Evolutionary conservation across 1,284 basidiomycete genomes (phyloP).

Genomic region (Exobasidium cylindrosporum): DNA sequence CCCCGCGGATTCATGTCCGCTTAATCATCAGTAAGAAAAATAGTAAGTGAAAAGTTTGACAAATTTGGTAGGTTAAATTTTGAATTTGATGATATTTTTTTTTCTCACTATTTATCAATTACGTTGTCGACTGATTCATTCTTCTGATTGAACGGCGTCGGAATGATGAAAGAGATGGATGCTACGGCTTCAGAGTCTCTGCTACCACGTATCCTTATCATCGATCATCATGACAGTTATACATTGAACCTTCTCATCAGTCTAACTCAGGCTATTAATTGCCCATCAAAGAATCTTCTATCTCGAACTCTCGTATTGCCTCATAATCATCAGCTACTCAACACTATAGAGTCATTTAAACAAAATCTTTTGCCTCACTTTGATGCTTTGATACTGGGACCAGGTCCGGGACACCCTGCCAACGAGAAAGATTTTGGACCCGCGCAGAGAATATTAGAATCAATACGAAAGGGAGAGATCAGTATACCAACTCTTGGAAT

Average conservation of each 20-base stretch:
- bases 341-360: neutral
- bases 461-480: constrained; percentile 15
- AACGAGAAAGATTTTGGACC: constrained; percentile 43
- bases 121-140: no score
- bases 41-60: no score
- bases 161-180: neutral
- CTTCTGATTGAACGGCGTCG: no score
- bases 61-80: no score
- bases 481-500: constrained; percentile 73
- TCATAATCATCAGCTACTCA: constrained; percentile 38
- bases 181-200: neutral
- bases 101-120: neutral
- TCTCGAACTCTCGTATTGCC: constrained; percentile 36
- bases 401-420: constrained; percentile 47
- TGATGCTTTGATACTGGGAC: constrained; percentile 50
- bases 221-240: constrained; percentile 54
- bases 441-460: constrained; percentile 29
- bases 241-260: constrained; percentile 50
- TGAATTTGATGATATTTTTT: neutral
- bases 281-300: neutral
- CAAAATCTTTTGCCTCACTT: constrained; percentile 25
- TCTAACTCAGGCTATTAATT: constrained; percentile 15
- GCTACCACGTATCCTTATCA: constrained; percentile 41
- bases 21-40: no score
- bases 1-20: no score